Conservation (phyloP, 1,284 basidiomycete species). For the Neonothopanus nambi region DNA sequence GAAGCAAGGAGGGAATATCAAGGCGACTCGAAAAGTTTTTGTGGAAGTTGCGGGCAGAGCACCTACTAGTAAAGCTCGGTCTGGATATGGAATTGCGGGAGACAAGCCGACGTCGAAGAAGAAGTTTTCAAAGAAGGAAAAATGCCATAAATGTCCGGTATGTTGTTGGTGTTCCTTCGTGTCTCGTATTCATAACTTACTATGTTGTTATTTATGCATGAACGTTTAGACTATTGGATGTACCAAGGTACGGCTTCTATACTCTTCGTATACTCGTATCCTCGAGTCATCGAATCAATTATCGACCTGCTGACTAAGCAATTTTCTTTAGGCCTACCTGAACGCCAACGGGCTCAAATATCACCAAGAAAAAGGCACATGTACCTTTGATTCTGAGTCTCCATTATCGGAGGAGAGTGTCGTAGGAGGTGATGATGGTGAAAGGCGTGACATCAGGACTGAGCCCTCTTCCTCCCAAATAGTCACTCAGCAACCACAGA, state of each 20-base stretch:
- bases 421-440: too few relatives aligned
- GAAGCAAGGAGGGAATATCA: background rate
- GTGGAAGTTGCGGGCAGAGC: too few relatives aligned
- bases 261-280: too few relatives aligned
- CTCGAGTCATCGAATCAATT: too few relatives aligned
- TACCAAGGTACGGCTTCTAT: constrained; percentile 9
- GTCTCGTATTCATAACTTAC: background rate
- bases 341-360: constrained; percentile 24
- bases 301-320: background rate
- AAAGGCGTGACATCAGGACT: too few relatives aligned
- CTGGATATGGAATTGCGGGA: background rate
- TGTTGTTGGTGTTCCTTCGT: background rate
- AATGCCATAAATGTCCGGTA: constrained; percentile 8
- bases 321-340: constrained; percentile 17
- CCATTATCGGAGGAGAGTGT: constrained; percentile 3
- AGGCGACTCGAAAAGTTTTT: background rate
- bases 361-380: constrained; percentile 22
- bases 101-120: background rate
- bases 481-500: too few relatives aligned
- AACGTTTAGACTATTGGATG: constrained; percentile 12
- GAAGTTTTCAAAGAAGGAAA: constrained; percentile 3
- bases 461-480: too few relatives aligned
- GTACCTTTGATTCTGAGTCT: constrained; percentile 14
- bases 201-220: background rate
- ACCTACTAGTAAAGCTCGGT: background rate